phyloP scores from a whole-genome alignment of 2,329 filamentous ascomycete genomes.

The Claviceps monticola region DNA sequence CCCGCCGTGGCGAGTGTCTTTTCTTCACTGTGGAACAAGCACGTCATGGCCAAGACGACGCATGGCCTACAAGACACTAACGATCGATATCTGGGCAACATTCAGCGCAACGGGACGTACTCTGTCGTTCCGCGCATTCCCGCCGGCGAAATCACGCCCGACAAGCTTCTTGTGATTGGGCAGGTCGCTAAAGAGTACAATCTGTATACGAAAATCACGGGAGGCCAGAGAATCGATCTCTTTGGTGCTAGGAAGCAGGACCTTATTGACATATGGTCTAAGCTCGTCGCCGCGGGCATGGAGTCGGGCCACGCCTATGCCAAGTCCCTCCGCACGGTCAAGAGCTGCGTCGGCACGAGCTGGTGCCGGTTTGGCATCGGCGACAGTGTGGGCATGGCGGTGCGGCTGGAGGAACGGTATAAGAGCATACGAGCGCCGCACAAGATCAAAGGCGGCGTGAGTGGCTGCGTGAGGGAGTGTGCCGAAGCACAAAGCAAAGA shows the following conservation, averaged over 20 bases:
- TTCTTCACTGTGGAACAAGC: constrained; percentile 68
- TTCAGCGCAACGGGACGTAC: constrained; percentile 83
- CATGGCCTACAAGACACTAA: constrained; percentile 83
- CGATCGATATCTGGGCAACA: constrained; percentile 76
- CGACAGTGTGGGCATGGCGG: constrained; percentile 82
- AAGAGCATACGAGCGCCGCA: constrained; percentile 83
- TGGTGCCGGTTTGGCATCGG: constrained; percentile 86
- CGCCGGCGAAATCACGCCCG: constrained; percentile 76
- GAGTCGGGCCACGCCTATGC: constrained; percentile 86
- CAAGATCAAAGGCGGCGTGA: constrained; percentile 84
- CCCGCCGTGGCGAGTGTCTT: constrained; percentile 71
- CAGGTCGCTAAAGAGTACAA: constrained; percentile 72
- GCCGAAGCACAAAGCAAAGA: constrained; percentile 90
- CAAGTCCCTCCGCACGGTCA: constrained; percentile 77
- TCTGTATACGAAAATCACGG: constrained; percentile 85
- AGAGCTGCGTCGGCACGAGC: constrained; percentile 80
- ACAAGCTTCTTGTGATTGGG: constrained; percentile 72
- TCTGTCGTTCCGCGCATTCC: constrained; percentile 74
- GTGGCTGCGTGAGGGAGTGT: constrained; percentile 83
- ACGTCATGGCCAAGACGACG: constrained; percentile 57
- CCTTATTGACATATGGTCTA: constrained; percentile 66
- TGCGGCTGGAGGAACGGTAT: constrained; percentile 77
- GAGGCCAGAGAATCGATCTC: constrained; percentile 83
- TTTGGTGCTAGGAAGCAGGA: constrained; percentile 86
- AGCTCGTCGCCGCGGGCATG: constrained; percentile 71